Conservation (phyloP, 768 basidiomycete genomes). For the Kwoniella dejecticola region DNA sequence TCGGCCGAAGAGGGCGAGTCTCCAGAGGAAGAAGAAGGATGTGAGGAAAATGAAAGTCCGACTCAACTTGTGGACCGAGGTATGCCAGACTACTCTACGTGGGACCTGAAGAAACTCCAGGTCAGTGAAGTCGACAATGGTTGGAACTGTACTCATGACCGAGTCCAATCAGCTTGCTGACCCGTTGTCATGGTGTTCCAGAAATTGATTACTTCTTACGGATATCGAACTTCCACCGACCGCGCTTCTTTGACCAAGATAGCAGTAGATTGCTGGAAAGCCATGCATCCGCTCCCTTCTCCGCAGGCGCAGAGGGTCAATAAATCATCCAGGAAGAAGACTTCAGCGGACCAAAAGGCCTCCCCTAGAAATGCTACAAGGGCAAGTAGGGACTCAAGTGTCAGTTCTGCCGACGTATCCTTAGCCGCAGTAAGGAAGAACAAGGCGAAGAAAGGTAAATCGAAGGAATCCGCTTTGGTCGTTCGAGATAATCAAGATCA, state of each 20-base stretch:
- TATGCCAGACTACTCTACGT: conserved; percentile 44
- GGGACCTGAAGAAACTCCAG: conserved; percentile 37
- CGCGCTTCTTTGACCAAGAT: conserved; percentile 11
- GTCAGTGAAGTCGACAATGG: conserved; percentile 28
- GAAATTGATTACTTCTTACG: conserved; percentile 27
- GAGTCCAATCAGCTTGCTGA: no score
- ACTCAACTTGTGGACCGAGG: conserved; percentile 29
- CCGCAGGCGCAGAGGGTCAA: not conserved
- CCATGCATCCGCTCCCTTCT: conserved; percentile 27
- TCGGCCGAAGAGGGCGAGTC: not conserved
- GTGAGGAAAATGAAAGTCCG: not conserved
- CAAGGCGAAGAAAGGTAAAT: conserved; percentile 5
- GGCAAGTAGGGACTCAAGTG: conserved; percentile 16
- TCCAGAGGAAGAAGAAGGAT: conserved; percentile 1
- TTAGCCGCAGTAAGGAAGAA: conserved; percentile 20
- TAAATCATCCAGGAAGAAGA: not conserved
- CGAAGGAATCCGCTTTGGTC: not conserved
- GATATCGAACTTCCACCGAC: conserved; percentile 31
- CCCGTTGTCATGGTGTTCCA: no score
- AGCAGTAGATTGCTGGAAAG: conserved; percentile 40
- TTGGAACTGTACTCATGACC: no score
- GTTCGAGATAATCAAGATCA: conserved; percentile 9
- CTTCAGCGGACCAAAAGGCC: not conserved
- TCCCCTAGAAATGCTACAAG: not conserved
- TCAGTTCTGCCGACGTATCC: conserved; percentile 38